Evolutionary conservation across 192 early-diverging fungal genomes (phyloP).

Genomic region (Irineochytrium annulatum): DNA sequence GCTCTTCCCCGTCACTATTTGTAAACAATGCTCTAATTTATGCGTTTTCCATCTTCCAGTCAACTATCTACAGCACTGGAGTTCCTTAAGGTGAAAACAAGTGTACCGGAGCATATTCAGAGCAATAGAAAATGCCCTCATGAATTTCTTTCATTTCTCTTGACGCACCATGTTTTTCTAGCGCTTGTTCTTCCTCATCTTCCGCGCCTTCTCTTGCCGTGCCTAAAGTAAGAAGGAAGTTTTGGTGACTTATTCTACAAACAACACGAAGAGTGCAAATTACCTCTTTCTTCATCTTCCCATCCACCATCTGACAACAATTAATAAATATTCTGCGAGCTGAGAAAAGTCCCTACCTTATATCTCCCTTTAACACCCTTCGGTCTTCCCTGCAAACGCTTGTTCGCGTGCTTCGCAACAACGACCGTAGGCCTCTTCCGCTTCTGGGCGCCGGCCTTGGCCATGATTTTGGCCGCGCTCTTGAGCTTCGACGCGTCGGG

Average conservation of each 20-base stretch:
- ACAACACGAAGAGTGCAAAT: too few relatives aligned
- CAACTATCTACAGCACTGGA: too few relatives aligned
- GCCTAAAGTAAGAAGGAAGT: too few relatives aligned
- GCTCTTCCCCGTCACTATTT: too few relatives aligned
- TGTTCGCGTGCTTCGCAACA: slow-evolving; percentile 80
- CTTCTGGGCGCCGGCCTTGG: slow-evolving; percentile 55
- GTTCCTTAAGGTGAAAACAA: too few relatives aligned
- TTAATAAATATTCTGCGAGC: not conserved
- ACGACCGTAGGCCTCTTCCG: slow-evolving; percentile 79
- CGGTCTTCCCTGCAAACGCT: slow-evolving; percentile 84
- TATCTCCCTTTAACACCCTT: slow-evolving; percentile 96
- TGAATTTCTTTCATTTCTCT: too few relatives aligned
- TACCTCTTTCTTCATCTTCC: slow-evolving; percentile 94
- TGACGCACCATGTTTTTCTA: too few relatives aligned
- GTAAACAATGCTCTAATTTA: too few relatives aligned
- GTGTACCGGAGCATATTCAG: too few relatives aligned
- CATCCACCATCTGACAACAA: slow-evolving; percentile 78
- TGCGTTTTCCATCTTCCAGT: too few relatives aligned
- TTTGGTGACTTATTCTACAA: too few relatives aligned
- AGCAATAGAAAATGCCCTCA: too few relatives aligned
- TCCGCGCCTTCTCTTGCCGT: slow-evolving; percentile 60
- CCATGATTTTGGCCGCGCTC: slow-evolving; percentile 74
- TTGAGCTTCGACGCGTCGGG: slow-evolving; percentile 81
- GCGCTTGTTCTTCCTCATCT: slow-evolving; percentile 37
- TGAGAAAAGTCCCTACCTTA: slow-evolving; percentile 31